Conservation (phyloP, 495 filamentous ascomycete genomes). For the Cercophora newfieldiana region DNA sequence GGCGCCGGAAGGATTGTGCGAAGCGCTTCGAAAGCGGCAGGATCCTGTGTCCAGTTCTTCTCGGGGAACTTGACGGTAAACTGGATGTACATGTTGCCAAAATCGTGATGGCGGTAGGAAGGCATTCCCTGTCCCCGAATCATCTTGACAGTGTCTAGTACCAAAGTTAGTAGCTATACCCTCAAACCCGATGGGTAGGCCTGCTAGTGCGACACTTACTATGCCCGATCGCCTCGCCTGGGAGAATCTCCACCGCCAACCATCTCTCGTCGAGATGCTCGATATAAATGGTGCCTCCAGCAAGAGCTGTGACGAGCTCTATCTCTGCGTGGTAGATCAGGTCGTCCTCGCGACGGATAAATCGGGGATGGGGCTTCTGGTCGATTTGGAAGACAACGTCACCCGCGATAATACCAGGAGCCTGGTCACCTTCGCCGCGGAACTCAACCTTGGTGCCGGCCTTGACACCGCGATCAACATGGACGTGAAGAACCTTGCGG, state of each 20-base stretch:
- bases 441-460: slow-evolving; percentile 95
- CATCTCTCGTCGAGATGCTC: slow-evolving; percentile 98
- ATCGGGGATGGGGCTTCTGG: slow-evolving; percentile 93
- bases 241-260: slow-evolving; percentile 85
- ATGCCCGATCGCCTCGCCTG: slow-evolving; percentile 90
- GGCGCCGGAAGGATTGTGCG: slow-evolving; percentile 80
- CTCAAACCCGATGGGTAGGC: background rate
- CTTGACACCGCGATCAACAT: slow-evolving; percentile 92
- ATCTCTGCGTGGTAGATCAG: slow-evolving; percentile 95
- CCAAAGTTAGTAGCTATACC: slow-evolving; percentile 22
- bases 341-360: slow-evolving; percentile 95
- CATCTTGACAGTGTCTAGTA: slow-evolving; percentile 82
- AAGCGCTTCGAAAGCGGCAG: slow-evolving; percentile 61
- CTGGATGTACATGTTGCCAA: slow-evolving; percentile 94
- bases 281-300: slow-evolving; percentile 81
- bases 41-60: slow-evolving; percentile 59
- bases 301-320: slow-evolving; percentile 92
- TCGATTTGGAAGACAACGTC: slow-evolving; percentile 98
- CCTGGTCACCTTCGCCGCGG: slow-evolving; percentile 94
- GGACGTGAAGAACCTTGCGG: slow-evolving; percentile 96
- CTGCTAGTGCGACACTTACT: slow-evolving; percentile 62
- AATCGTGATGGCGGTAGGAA: slow-evolving; percentile 91
- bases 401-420: slow-evolving; percentile 86
- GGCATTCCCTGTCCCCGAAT: slow-evolving; percentile 98
- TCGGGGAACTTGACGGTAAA: slow-evolving; percentile 96